phyloP scores from a whole-genome alignment of 352 stramenopile genomes.

The Phytopythium litorale region DNA sequence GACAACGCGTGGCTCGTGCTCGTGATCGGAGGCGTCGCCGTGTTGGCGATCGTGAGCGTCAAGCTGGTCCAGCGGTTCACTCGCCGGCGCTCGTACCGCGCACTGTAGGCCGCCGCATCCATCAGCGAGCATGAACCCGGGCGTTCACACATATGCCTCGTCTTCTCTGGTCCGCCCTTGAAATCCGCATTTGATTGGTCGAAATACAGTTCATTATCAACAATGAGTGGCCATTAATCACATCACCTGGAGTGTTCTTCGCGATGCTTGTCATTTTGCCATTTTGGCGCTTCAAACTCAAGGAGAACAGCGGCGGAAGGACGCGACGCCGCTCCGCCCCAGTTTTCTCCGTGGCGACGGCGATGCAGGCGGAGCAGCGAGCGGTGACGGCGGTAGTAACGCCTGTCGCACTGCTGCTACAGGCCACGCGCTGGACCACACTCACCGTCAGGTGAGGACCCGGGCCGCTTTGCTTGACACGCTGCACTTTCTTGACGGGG shows the following conservation, averaged over 20 bases:
- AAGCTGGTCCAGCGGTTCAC: slow-evolving; percentile 43
- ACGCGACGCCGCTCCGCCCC: not conserved
- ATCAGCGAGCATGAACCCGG: not conserved
- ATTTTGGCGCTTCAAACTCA: not conserved
- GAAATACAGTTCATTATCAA: slow-evolving; percentile 7
- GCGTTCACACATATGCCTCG: not conserved
- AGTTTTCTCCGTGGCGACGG: not conserved
- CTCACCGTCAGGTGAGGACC: slow-evolving; percentile 35
- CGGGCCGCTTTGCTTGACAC: not conserved
- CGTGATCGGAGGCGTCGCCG: slow-evolving; percentile 29
- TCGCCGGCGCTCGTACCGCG: slow-evolving; percentile 36
- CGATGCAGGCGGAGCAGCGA: not conserved
- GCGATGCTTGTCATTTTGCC: not conserved
- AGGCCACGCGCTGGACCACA: slow-evolving; percentile 43
- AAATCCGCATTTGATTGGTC: slow-evolving; percentile 23
- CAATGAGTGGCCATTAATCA: too few species aligned
- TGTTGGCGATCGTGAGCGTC: slow-evolving; percentile 31
- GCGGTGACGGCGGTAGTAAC: slow-evolving; percentile 16
- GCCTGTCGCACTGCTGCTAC: slow-evolving; percentile 45
- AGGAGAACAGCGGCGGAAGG: not conserved
- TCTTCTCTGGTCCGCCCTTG: slow-evolving; percentile 1
- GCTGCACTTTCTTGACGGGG: slow-evolving; percentile 1
- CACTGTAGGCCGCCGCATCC: slow-evolving; percentile 16
- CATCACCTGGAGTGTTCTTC: not conserved
- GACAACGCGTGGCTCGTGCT: slow-evolving; percentile 31